Conservation (phyloP, 768 basidiomycete species). For the Podaxis carcinomalis region DNA sequence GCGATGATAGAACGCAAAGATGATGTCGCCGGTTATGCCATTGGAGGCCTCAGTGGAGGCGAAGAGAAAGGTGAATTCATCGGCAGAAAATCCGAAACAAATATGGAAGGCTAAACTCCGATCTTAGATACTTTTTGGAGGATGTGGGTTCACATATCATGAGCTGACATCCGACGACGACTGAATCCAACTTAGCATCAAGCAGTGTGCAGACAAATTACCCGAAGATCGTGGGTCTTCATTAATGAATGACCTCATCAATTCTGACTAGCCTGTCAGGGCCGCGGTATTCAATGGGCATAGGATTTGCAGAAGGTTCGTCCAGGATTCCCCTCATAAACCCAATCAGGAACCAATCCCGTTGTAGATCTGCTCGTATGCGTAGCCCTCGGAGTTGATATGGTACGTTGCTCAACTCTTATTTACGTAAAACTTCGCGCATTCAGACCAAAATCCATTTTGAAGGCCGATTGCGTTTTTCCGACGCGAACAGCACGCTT, state of each 20-base stretch:
- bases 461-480: slow-evolving; percentile 84
- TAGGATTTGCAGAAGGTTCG: slow-evolving; percentile 87
- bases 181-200: slow-evolving; percentile 46
- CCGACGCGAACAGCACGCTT: slow-evolving; percentile 91
- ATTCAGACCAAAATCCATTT: slow-evolving; percentile 20
- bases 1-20: slow-evolving; percentile 78
- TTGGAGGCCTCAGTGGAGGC: slow-evolving; percentile 87
- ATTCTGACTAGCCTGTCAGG: slow-evolving; percentile 37
- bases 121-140: slow-evolving; percentile 77
- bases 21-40: slow-evolving; percentile 84
- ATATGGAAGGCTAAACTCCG: background rate
- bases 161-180: background rate
- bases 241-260: background rate
- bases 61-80: slow-evolving; percentile 74
- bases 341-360: background rate
- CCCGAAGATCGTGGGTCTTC: slow-evolving; percentile 66
- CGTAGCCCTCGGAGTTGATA: slow-evolving; percentile 88
- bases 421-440: background rate
- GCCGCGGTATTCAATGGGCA: slow-evolving; percentile 89
- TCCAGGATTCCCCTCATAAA: background rate
- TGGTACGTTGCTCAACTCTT: slow-evolving; percentile 45
- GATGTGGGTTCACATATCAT: slow-evolving; percentile 43
- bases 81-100: background rate
- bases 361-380: slow-evolving; percentile 78
- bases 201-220: slow-evolving; percentile 74